phyloP scores from a whole-genome alignment of 176 grass and related monocot species.

The Poa pratensis region DNA sequence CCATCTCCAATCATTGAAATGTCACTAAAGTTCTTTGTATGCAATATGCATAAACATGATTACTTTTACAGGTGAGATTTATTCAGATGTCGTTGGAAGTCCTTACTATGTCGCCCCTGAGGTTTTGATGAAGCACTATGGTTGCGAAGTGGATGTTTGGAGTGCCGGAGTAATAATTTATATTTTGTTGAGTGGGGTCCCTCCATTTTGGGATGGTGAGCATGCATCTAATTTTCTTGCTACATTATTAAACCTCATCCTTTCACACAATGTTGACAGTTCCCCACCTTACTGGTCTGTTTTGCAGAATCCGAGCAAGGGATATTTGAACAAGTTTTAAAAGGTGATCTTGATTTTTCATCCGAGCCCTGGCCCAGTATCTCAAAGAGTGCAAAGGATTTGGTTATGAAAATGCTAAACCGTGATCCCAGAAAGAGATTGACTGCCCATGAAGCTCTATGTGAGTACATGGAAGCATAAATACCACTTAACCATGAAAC shows the following conservation, averaged over 20 bases:
- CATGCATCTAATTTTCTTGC: slow-evolving; percentile 22
- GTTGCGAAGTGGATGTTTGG: slow-evolving; percentile 70
- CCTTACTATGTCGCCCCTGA: slow-evolving; percentile 89
- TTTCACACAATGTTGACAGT: slow-evolving; percentile 28
- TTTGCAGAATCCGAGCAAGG: slow-evolving; percentile 72
- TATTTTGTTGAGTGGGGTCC: slow-evolving; percentile 72
- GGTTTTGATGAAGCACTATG: slow-evolving; percentile 68
- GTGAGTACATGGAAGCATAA: slow-evolving; percentile 44
- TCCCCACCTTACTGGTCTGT: neutral
- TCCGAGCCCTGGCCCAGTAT: slow-evolving; percentile 70
- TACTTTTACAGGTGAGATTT: slow-evolving; percentile 58
- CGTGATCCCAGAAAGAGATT: slow-evolving; percentile 67
- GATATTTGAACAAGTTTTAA: slow-evolving; percentile 77
- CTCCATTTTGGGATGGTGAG: slow-evolving; percentile 85
- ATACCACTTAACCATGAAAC: slow-evolving; percentile 9
- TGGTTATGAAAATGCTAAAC: slow-evolving; percentile 68
- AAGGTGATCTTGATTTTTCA: slow-evolving; percentile 66
- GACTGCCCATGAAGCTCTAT: slow-evolving; percentile 77
- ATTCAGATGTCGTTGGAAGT: slow-evolving; percentile 79
- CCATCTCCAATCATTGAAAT: neutral
- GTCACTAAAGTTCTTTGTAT: too few relatives aligned
- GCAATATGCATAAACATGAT: slow-evolving; percentile 30
- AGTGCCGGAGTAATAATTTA: slow-evolving; percentile 77
- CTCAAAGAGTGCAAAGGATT: slow-evolving; percentile 75
- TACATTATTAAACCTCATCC: slow-evolving; percentile 8